Base-by-base conservation (phyloP, 2,329 filamentous ascomycete species). In the Ophiostoma triangulosporum region DNA sequence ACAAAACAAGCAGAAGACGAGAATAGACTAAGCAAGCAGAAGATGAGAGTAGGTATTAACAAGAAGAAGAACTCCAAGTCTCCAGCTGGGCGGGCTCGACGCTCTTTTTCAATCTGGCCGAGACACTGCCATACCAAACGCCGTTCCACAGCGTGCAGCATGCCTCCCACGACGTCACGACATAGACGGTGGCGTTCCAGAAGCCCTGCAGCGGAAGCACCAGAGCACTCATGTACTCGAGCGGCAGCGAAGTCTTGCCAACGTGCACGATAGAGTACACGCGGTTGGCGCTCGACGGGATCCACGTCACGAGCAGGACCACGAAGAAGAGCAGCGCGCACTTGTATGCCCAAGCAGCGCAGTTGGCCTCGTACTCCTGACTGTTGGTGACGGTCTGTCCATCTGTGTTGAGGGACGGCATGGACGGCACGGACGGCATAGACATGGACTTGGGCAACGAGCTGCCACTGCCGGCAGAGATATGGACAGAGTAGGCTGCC, bases 161-260 rank as follows among this genome's bases (percentile, higher is more conserved):
- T 0, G 82, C 82, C 50, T 76, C 67, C 73, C 80, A 78, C 6
- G 83, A 87, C 1, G 84, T 88, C 11, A 78, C 74, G 15, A 80
- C 68, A 66, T 93, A 94, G 59, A 94, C 88, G 55, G 86, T 66
- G 17, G 82, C 78, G 64, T 94, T 94, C 86, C 87, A 93, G 62
- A 90, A 86, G 0, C 88, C 88, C 64, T 94, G 88, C 0, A 89
- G 73, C 0, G 88, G 87, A 8, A 94, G 73, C 1, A 93, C 86
- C 38, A 88, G 75, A 0, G 84, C 81, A 22, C 84, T 83, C 58
- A 82, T 77, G 58, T 84, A 80, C 61, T 87, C 81, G 24, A 93
- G 75, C 0, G 74, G 70, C 27, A 81, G 74, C 7, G 72, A 75
- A 0, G 75, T 67, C 4, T 73, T 55, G 26, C 75, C 67, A 0